These are phyloP conservation scores for Botrytis cinerea DNA, from an alignment of 2,329 filamentous ascomycete genomes.

Conservation along the genomic window DNA sequence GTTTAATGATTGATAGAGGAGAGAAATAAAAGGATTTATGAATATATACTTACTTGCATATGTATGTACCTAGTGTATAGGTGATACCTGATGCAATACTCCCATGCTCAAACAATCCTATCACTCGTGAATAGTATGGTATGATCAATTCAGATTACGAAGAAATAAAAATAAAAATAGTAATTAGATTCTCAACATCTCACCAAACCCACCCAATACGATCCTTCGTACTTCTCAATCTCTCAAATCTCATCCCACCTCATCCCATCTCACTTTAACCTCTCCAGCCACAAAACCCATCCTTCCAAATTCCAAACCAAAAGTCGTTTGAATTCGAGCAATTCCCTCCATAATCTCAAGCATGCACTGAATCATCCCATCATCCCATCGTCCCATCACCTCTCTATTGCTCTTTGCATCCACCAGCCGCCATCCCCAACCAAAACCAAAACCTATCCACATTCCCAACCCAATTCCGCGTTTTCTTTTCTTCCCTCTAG, in stretches of 20 bases:
- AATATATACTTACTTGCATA: neutral
- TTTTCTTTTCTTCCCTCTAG: neutral
- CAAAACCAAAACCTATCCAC: neutral
- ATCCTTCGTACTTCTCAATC: neutral
- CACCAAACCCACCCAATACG: neutral
- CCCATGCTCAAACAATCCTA: neutral
- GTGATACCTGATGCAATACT: neutral
- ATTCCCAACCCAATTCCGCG: neutral
- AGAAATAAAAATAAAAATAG: neutral
- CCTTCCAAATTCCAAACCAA: neutral
- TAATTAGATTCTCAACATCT: neutral
- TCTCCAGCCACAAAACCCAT: neutral
- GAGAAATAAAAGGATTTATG: neutral
- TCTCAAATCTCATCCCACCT: neutral
- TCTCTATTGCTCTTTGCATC: neutral
- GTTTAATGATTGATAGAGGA: conserved; percentile 14
- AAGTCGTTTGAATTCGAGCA: accelerated
- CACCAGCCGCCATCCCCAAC: neutral
- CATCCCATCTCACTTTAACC: neutral
- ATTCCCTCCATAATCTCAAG: neutral
- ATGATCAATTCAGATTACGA: neutral
- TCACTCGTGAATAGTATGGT: too few species aligned
- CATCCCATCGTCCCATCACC: neutral
- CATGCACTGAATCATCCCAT: too few species aligned
- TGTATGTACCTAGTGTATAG: neutral